Percentiles rank a stretch among this genome's conserved stretches.
phyloP scores from a whole-genome alignment of 305 asterid genomes.

The Fraxinus angustifolia region DNA sequence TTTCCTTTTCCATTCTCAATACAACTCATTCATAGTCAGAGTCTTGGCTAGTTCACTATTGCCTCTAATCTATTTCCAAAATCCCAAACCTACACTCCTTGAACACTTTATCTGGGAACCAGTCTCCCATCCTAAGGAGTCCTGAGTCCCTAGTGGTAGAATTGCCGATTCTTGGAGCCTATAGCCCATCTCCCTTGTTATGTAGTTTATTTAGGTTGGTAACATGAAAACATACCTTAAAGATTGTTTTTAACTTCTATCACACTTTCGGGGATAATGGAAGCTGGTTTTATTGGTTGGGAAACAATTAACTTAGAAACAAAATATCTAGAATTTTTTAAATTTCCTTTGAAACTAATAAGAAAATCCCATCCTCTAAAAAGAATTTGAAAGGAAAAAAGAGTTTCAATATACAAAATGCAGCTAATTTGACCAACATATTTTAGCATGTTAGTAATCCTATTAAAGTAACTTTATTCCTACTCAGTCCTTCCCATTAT shows the following conservation, averaged over 20 bases:
- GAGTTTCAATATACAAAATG: neutral
- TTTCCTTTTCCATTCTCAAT: neutral
- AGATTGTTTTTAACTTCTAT: neutral
- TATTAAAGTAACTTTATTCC: no score
- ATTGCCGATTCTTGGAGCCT: neutral
- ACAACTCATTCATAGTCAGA: neutral
- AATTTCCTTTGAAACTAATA: neutral
- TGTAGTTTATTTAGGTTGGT: neutral
- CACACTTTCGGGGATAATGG: neutral
- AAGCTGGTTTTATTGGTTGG: neutral
- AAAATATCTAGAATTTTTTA: no score
- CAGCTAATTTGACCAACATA: no score
- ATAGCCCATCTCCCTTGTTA: neutral
- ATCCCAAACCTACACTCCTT: neutral
- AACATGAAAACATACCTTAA: neutral
- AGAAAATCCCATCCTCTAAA: neutral
- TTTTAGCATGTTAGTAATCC: no score
- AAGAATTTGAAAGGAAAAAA: neutral
- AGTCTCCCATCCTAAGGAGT: neutral
- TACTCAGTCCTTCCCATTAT: neutral
- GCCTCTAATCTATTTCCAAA: neutral
- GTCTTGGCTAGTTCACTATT: neutral
- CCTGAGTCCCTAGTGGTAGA: neutral
- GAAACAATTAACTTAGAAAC: neutral
- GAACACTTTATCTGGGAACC: neutral